A percentile compares a stretch with the other conserved stretches of the same genome.
phyloP scores from a whole-genome alignment of 257 asterid species.

The Primulina eburnea region DNA sequence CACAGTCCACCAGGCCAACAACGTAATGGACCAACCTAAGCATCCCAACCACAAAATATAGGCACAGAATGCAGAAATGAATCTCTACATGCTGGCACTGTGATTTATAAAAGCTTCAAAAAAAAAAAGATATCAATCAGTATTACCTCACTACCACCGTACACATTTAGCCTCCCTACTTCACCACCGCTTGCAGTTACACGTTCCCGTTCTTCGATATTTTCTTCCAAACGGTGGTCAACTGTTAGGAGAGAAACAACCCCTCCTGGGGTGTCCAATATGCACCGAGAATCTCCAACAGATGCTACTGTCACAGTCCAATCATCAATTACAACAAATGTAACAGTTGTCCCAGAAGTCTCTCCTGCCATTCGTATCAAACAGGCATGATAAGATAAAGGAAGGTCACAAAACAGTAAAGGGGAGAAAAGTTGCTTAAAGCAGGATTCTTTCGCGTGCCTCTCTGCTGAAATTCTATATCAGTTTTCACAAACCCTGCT shows the following conservation, averaged over 20 bases:
- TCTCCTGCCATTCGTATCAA: constrained; percentile 59
- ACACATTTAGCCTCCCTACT: constrained; percentile 88
- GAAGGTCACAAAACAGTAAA: constrained; percentile 8
- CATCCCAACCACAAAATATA: constrained; percentile 24
- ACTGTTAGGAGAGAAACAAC: constrained; percentile 84
- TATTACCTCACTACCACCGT: constrained; percentile 82
- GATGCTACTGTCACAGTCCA: constrained; percentile 99
- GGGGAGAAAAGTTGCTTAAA: constrained; percentile 1
- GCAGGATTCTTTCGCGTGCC: constrained; percentile 33
- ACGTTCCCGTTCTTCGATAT: constrained; percentile 89
- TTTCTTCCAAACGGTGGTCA: constrained; percentile 93
- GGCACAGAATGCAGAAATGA: neutral
- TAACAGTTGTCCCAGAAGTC: constrained; percentile 95
- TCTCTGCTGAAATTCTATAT: constrained; percentile 87
- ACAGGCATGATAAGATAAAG: constrained; percentile 24
- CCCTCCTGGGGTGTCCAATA: constrained; percentile 91
- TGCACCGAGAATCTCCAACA: constrained; percentile 97
- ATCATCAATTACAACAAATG: constrained; percentile 89
- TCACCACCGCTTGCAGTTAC: constrained; percentile 99
- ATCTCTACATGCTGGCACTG: neutral
- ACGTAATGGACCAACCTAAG: constrained; percentile 95
- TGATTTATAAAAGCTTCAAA: neutral
- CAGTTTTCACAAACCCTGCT: constrained; percentile 97
- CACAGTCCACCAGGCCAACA: constrained; percentile 99
- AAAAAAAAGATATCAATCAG: constrained; percentile 6